Conservation (phyloP, 805 yeast species). For the Saturnispora quitensis region DNA sequence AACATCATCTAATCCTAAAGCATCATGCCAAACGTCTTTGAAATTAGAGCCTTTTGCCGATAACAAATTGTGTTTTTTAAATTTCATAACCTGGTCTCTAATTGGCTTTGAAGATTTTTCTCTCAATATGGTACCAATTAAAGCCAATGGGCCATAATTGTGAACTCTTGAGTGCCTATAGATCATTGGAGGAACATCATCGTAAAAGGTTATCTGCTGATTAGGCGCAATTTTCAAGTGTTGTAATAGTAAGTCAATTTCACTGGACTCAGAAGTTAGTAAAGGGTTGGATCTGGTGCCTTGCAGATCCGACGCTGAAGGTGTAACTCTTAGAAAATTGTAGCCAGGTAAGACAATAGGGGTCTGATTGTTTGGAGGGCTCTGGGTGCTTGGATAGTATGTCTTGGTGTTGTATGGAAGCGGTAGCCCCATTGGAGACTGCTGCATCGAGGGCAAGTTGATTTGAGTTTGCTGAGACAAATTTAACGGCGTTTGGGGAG, state of each 20-base stretch:
- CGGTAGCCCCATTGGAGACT: neutral
- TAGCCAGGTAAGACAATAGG: neutral
- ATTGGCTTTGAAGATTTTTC: constrained; percentile 33
- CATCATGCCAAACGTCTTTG: constrained; percentile 26
- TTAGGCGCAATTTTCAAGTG: constrained; percentile 19
- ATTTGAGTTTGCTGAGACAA: neutral
- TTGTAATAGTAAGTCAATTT: neutral
- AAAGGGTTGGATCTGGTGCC: neutral
- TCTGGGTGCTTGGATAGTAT: neutral
- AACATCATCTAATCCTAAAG: constrained; percentile 33
- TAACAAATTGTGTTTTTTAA: constrained; percentile 13
- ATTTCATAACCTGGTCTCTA: constrained; percentile 25
- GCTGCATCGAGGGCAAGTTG: neutral
- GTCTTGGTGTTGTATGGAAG: neutral
- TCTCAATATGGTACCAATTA: constrained; percentile 38
- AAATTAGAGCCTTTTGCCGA: constrained; percentile 17
- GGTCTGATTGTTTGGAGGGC: constrained; percentile 8
- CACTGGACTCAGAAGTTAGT: neutral
- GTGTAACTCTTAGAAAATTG: neutral
- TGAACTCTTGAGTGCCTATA: constrained; percentile 32
- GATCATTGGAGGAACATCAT: constrained; percentile 35
- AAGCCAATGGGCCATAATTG: constrained; percentile 45
- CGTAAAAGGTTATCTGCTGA: constrained; percentile 34
- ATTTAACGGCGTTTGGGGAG: neutral
- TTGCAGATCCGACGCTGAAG: neutral